These are phyloP conservation scores for Brassica juncea DNA, from an alignment of 345 rosid genomes.

Conservation along the genomic window DNA sequence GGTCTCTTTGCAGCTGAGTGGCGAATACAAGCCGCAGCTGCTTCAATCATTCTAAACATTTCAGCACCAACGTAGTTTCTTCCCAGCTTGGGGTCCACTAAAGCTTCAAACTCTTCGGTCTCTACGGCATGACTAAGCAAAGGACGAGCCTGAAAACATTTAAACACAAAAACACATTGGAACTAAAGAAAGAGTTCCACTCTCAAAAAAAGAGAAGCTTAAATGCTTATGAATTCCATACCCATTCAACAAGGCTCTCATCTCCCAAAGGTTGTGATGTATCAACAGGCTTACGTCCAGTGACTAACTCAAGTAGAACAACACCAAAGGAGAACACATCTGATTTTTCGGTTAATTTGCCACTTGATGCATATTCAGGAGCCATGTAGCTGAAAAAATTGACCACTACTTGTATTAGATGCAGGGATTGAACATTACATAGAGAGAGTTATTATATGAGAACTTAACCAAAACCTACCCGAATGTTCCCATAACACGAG, in stretches of 20 bases:
- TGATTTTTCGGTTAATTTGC: constrained; percentile 92
- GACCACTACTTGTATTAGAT: background rate
- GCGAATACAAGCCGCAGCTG: constrained; percentile 89
- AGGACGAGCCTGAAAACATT: constrained; percentile 75
- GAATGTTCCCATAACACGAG: constrained; percentile 97
- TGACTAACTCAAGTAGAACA: constrained; percentile 88
- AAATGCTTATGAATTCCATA: constrained; percentile 29
- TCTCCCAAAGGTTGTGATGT: constrained; percentile 83
- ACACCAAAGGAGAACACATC: constrained; percentile 95
- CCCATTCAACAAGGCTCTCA: constrained; percentile 99
- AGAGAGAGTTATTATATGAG: background rate
- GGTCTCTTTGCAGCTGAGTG: constrained; percentile 92
- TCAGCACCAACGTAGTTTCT: constrained; percentile 60
- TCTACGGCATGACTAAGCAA: constrained; percentile 73
- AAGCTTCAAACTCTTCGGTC: constrained; percentile 53
- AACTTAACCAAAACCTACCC: constrained; percentile 53
- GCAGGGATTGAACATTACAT: constrained; percentile 19
- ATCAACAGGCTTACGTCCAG: constrained; percentile 98
- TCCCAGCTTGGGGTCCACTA: constrained; percentile 79
- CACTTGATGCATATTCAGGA: constrained; percentile 98
- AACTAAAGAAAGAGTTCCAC: constrained; percentile 7
- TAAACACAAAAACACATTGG: background rate
- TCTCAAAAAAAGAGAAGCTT: background rate
- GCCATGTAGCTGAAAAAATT: constrained; percentile 75
- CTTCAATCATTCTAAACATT: constrained; percentile 84